phyloP scores from a whole-genome alignment of 805 yeast genomes.

The Monosporozyma servazzii region DNA sequence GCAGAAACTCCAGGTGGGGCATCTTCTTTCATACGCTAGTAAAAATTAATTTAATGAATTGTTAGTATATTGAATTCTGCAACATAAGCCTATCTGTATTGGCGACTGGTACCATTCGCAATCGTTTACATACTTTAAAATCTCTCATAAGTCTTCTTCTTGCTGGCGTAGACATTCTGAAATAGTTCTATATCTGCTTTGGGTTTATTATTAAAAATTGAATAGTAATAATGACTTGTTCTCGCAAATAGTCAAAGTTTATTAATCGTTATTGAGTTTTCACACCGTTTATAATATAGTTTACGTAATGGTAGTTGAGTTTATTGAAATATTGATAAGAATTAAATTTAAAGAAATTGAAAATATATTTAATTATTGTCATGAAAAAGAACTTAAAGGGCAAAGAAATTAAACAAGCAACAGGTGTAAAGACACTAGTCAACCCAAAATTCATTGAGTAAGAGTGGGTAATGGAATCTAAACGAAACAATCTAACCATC shows the following conservation, averaged over 20 bases:
- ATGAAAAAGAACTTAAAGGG: not conserved
- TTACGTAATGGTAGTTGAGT: not conserved
- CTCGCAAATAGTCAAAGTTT: not conserved
- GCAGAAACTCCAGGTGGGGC: constrained; percentile 98
- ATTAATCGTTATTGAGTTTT: not conserved
- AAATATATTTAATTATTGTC: not conserved
- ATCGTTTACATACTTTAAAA: constrained; percentile 54
- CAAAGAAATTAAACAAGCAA: not conserved
- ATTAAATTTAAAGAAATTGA: not conserved
- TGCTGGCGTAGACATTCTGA: constrained; percentile 90
- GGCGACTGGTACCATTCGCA: not conserved
- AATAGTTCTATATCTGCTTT: not conserved
- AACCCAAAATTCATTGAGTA: too few relatives aligned
- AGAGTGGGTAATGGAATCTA: too few relatives aligned
- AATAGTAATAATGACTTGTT: not conserved
- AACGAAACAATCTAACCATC: too few relatives aligned
- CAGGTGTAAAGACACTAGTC: too few relatives aligned
- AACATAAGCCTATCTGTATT: not conserved
- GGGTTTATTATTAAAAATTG: not conserved
- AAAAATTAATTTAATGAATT: not conserved
- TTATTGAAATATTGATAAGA: not conserved
- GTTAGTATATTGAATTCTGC: not conserved
- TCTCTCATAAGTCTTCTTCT: constrained; percentile 98
- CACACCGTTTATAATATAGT: not conserved
- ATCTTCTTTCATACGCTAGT: constrained; percentile 87